Base-by-base conservation (phyloP, 305 asterid species). In the Nicotiana rustica region DNA sequence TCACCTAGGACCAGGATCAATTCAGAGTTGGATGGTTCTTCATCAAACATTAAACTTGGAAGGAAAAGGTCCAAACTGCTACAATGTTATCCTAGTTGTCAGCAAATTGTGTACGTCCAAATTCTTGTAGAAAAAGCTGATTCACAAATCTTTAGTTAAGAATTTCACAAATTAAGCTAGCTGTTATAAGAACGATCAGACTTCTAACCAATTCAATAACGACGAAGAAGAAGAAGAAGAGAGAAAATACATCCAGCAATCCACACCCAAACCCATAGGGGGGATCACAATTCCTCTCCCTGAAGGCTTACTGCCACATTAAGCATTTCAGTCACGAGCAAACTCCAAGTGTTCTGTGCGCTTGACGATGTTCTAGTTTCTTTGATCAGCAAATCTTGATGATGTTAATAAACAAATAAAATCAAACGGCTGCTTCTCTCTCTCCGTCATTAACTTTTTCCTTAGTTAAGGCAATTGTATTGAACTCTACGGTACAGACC, bases 241-340 rank as follows among this genome's bases (percentile, higher is more conserved):
- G 61, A 73, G 14, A 19, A 70, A 5, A 19, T 70, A 70, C 60
- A 44, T 70, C 19, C 1, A 21, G 60, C 78, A 44, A 41, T 70
- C 59, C 18, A 44, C 35, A 70, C 9, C 77, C 18, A 14, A 36
- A 17, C 29, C 12, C 25, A 19, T 41, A 19, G 73, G 5, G 7
- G 52, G n/a, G 76, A 1, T 67, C 17, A 31, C 29, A 70, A 70
- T 70, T 18, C 35, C 19, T 71, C 59, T 44, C 77, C 60, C 33
- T 38, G 5, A 5, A 69, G 33, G 10, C 60, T 19, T 44, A 18
- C 19, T 69, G 17, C 59, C 77, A 38, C 10, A 69, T 12, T 44
- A 44, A 44, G 60, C 36, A 71, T 44, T 44, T 70, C 36, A 19
- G 38, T 70, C 77, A 69, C n/a, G 56, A 70, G 47, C 78, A 70